Conservation (phyloP, 345 rosid species). For the Laguncularia racemosa region DNA sequence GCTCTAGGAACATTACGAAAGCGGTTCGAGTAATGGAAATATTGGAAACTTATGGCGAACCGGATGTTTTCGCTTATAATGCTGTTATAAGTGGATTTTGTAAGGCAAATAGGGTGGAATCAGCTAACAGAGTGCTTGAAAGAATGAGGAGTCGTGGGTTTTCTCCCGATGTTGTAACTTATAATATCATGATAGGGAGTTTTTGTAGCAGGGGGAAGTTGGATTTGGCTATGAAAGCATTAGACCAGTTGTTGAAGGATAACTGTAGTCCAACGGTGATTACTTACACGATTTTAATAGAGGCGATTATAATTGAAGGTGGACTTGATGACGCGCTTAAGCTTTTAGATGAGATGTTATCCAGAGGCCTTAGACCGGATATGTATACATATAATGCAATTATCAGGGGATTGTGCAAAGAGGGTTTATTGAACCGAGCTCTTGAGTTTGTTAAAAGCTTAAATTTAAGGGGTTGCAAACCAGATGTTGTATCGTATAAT, state of each 20-base stretch:
- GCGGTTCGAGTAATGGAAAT: conserved; percentile 72
- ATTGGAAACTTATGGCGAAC: conserved; percentile 55
- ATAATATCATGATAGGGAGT: conserved; percentile 72
- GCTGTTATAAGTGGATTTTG: conserved; percentile 78
- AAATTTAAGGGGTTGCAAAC: conserved; percentile 45
- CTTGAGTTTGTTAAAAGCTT: conserved; percentile 45
- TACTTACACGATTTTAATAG: conserved; percentile 81
- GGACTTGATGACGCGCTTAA: conserved; percentile 55
- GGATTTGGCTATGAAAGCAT: conserved; percentile 48
- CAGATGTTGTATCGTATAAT: conserved; percentile 67
- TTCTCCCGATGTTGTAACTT: conserved; percentile 67
- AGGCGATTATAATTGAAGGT: conserved; percentile 54
- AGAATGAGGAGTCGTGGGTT: conserved; percentile 68
- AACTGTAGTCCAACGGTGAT: conserved; percentile 61
- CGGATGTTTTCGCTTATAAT: conserved; percentile 77
- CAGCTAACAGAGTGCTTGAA: conserved; percentile 47
- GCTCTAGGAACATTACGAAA: conserved; percentile 41
- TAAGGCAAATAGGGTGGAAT: conserved; percentile 58
- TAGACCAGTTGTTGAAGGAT: conserved; percentile 55
- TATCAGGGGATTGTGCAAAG: conserved; percentile 71
- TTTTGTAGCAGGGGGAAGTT: conserved; percentile 66
- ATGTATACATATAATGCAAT: conserved; percentile 62
- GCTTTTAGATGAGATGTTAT: conserved; percentile 78
- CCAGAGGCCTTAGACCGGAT: conserved; percentile 58
- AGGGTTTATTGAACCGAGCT: conserved; percentile 49